Evolutionary conservation across 139 green algal species (phyloP), one percentile per base, ranked within the genome.

Genomic region (Chlamydomonas eustigma): DNA sequence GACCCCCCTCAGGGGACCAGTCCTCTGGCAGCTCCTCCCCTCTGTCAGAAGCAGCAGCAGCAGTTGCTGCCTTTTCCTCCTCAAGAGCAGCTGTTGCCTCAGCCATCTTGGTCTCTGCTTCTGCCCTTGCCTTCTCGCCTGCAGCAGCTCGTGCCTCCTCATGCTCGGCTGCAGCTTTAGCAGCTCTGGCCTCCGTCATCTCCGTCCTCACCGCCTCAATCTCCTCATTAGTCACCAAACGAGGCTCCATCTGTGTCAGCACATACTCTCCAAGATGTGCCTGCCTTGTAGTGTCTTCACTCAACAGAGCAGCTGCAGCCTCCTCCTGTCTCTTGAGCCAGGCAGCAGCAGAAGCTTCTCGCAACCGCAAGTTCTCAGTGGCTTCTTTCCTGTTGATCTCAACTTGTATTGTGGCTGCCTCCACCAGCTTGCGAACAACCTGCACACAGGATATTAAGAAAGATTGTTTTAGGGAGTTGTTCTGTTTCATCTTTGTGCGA

Each of bases 201-300:
- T 82, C 81, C 25, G 63, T 72, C 12, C 78, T 39, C 35, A 77
- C 75, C 33, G 73, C 38, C 38, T 78, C 64, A n/a, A 85, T 64
- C 4, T 58, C 3, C 68, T 58, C 68, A 4, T 75, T 78, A 69
- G 4, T 58, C 6, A 75, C 68, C 8, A 75, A 4, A n/a, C 68
- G 37, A 4, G 68, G 75, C 71, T 81, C 65, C 58, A 88, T 65
- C 39, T 84, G 37, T 0, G 18, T 71, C 8, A 88, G 81, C 28
- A 88, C 81, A 71, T 85, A 87, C 1, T 75, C 75, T 31, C 75
- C 80, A 69, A 87, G 71, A 79, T 84, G 68, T 4, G 63, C 58
- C 65, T 39, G 24, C 33, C 65, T 33, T 4, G 22, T 31, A 39
- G 24, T n/a, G 6, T 66, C 67, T 58, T 35, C 51, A 75, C 68